These are phyloP conservation scores for Coleophoma eucalyptorum DNA, from an alignment of 2,329 filamentous ascomycete species.

Conservation along the genomic window DNA sequence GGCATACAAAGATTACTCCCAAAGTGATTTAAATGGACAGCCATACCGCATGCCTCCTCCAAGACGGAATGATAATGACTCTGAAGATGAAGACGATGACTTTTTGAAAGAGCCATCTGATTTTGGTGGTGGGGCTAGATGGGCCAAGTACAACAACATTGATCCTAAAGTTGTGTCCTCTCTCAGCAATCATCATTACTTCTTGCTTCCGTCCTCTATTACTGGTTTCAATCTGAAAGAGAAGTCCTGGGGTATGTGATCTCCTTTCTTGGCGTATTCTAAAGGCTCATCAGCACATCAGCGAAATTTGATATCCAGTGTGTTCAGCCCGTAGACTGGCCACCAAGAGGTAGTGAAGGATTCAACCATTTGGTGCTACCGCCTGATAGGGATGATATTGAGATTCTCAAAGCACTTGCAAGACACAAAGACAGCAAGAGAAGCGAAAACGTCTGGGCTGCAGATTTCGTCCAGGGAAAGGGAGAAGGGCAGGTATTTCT, in stretches of 20 bases:
- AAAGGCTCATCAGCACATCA: background rate
- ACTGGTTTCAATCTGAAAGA: constrained; percentile 4
- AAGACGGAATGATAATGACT: background rate
- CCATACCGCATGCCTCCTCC: background rate
- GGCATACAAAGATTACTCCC: background rate
- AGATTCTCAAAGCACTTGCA: background rate
- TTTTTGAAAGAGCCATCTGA: background rate
- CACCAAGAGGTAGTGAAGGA: background rate
- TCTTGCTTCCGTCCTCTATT: background rate
- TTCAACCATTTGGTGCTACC: background rate
- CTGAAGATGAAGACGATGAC: background rate
- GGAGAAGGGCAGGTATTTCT: constrained; percentile 12
- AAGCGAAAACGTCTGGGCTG: too few relatives aligned
- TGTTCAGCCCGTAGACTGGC: background rate
- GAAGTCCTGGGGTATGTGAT: constrained; percentile 1
- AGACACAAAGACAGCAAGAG: too few relatives aligned
- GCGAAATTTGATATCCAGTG: background rate
- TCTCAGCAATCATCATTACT: background rate
- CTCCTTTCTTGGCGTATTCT: background rate
- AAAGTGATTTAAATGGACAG: background rate
- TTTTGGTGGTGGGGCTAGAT: background rate
- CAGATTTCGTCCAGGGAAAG: constrained; percentile 10
- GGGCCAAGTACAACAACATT: constrained; percentile 1
- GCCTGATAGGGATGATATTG: background rate
- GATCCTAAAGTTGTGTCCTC: background rate